Evolutionary conservation across 2,329 filamentous ascomycete genomes (phyloP).

Genomic region (Ustilaginoidea virens): DNA sequence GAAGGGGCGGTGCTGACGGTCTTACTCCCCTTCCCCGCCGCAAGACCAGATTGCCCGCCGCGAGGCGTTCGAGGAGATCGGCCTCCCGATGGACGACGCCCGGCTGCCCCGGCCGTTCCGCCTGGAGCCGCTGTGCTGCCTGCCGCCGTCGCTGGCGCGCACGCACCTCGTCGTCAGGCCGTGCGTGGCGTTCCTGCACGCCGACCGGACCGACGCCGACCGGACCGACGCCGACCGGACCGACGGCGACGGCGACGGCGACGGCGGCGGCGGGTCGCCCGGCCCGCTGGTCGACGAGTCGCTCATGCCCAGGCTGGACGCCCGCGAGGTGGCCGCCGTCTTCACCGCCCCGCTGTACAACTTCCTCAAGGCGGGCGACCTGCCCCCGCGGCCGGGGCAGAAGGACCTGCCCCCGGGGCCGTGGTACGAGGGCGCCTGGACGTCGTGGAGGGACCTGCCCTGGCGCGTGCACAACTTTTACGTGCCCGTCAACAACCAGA

Average conservation of each 20-base stretch:
- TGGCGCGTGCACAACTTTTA: slow-evolving; percentile 90
- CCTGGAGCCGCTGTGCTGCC: slow-evolving; percentile 74
- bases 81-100: slow-evolving; percentile 56
- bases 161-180: slow-evolving; percentile 62
- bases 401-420: slow-evolving; percentile 32
- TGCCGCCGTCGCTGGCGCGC: slow-evolving; percentile 61
- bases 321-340: slow-evolving; percentile 82
- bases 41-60: slow-evolving; percentile 67
- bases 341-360: slow-evolving; percentile 82
- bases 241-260: slow-evolving; percentile 16
- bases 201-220: slow-evolving; percentile 25
- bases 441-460: slow-evolving; percentile 57
- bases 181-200: slow-evolving; percentile 64
- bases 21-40: too few relatives aligned
- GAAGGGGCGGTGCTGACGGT: too few relatives aligned
- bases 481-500: slow-evolving; percentile 62
- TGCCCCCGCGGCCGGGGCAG: slow-evolving; percentile 25
- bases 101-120: slow-evolving; percentile 62
- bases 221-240: slow-evolving; percentile 28
- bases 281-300: slow-evolving; percentile 44
- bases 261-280: slow-evolving; percentile 5
- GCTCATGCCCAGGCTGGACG: slow-evolving; percentile 69
- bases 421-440: slow-evolving; percentile 82
- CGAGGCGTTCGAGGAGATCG: slow-evolving; percentile 88
- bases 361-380: slow-evolving; percentile 52